Percentiles rank a stretch among this genome's conserved stretches.
Evolutionary conservation across 768 basidiomycete species (phyloP).

Genomic region (Mycena alexandri): DNA sequence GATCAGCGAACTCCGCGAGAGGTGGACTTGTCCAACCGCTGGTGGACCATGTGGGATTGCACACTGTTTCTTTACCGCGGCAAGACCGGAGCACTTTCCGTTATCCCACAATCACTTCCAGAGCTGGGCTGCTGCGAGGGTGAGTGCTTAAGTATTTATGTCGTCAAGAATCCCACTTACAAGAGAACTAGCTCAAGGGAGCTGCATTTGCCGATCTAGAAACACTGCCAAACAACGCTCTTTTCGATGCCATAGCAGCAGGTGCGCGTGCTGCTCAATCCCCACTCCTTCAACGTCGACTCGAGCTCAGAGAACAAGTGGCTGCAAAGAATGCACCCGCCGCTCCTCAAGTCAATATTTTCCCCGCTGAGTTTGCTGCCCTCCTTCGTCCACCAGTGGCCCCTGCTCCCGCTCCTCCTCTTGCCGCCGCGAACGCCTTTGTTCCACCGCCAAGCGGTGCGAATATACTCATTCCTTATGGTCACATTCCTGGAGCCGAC

Average conservation of each 20-base stretch:
- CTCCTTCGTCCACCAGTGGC: not conserved
- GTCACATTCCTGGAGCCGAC: not conserved
- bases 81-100: conserved; percentile 28
- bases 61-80: conserved; percentile 33
- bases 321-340: not conserved
- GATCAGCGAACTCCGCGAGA: conserved; percentile 26
- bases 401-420: conserved; percentile 6
- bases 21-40: conserved; percentile 33
- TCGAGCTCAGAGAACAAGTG: conserved; percentile 19
- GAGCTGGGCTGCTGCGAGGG: conserved; percentile 38
- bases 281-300: conserved; percentile 35
- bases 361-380: conserved; percentile 4
- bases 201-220: conserved; percentile 27
- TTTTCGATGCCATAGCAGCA: conserved; percentile 33
- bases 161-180: not conserved
- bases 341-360: conserved; percentile 2
- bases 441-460: not conserved
- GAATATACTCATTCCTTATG: conserved; percentile 15
- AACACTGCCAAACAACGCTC: conserved; percentile 31
- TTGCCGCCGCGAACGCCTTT: not conserved
- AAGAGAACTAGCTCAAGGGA: conserved; percentile 2
- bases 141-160: not conserved
- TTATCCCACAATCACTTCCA: conserved; percentile 35
- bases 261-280: conserved; percentile 31
- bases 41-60: conserved; percentile 26